Base-by-base conservation (phyloP, 2,329 filamentous ascomycete species). In the Dactylellina drechsleri region DNA sequence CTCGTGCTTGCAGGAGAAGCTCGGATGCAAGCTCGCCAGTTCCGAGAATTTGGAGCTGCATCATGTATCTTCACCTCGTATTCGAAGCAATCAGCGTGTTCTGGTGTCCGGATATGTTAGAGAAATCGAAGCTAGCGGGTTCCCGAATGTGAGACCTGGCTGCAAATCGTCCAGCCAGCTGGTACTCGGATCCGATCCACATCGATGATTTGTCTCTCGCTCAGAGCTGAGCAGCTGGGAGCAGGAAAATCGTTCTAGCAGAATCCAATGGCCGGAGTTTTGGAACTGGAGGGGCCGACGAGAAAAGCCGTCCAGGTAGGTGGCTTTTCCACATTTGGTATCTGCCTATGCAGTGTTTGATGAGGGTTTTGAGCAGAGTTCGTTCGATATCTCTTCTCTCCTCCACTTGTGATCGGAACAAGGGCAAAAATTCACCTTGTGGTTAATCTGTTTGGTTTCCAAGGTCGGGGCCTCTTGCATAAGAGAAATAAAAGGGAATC, bases 31-130 rank as follows among this genome's bases (percentile, higher is more conserved):
- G 50, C 20, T 70, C 16, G 41, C 50, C 66, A 62, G 28, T 62
- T 70, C 66, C 66, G 66, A 36, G 66, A 54, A 62, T 40, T 70
- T 62, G 66, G 66, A 70, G 54, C 54, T 67, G 54, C 56, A 36
- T 18, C 8, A 5, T n/a, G 15, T n/a, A 18, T 47, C 16, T 47
- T 47, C 15, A n/a, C 15, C 16, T 47, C 15, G 16, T n/a, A 47
- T 47, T 47, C 5, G 43, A 18, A 13, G 43, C 15, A 47, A 47
- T 47, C 15, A 8, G 31, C 6, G 31, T 36, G 10, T 10, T 36
- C 31, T 36, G 31, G 31, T 36, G 31, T 36, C 43, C 13, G 13
- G 43, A 18, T 47, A 15, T 47, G n/a, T 18, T 2, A 52, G 4
- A 10, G n/a, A 18, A 49, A 47, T 8, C 23, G 20, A 36, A 49